Percentiles rank a stretch among this genome's conserved stretches.
Evolutionary conservation across 768 basidiomycete species (phyloP).

Genomic region (Kwoniella newhampshirensis): DNA sequence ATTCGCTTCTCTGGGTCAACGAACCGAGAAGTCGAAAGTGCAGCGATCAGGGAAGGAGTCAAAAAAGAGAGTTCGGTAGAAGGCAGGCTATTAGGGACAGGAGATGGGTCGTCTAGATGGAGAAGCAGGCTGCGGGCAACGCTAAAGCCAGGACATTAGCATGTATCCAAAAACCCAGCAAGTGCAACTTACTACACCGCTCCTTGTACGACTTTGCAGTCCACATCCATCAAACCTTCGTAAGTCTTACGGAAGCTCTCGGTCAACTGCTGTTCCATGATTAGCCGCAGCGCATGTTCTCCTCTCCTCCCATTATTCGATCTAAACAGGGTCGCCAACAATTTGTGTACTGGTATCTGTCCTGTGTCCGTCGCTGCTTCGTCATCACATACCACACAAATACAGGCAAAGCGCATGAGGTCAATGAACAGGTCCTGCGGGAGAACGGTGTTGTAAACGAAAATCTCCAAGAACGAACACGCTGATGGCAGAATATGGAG

Average conservation of each 20-base stretch:
- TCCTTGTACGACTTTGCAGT: constrained; percentile 34
- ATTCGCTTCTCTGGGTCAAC: constrained; percentile 10
- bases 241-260: constrained; percentile 7
- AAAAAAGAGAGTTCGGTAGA: constrained; percentile 35
- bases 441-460: constrained; percentile 27
- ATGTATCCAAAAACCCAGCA: not conserved
- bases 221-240: constrained; percentile 18
- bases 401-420: constrained; percentile 31
- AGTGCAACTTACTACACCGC: constrained; percentile 37
- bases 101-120: constrained; percentile 19
- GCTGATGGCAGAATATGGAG: constrained; percentile 24
- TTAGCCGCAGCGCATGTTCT: constrained; percentile 30
- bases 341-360: constrained; percentile 21
- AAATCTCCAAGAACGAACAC: constrained; percentile 27
- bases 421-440: constrained; percentile 28
- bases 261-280: constrained; percentile 28
- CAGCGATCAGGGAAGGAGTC: constrained; percentile 36
- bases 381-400: constrained; percentile 35
- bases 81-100: constrained; percentile 2
- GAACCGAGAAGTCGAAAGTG: constrained; percentile 33
- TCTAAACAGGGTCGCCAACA: constrained; percentile 28
- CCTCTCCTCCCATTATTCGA: constrained; percentile 33
- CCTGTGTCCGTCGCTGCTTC: constrained; percentile 19
- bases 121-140: constrained; percentile 30
- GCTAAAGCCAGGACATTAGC: constrained; percentile 7